Percentiles rank a stretch among this genome's conserved stretches.
These are phyloP conservation scores for Pleomassaria siparia DNA, from an alignment of 2,329 filamentous ascomycete genomes.

Conservation along the genomic window DNA sequence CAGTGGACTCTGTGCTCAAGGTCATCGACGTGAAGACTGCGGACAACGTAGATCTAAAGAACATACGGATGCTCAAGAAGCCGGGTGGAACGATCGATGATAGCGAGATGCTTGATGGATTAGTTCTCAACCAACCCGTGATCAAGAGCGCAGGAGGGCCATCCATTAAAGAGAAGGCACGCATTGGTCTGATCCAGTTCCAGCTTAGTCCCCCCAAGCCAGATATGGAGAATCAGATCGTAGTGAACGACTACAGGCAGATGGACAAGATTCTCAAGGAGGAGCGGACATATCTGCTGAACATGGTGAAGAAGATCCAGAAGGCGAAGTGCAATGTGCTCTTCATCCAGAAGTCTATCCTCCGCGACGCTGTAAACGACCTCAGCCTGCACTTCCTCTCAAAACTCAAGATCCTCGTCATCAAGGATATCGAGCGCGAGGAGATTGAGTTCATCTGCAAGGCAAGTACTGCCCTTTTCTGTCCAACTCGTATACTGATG, in stretches of 20 bases:
- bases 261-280: constrained; percentile 99
- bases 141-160: constrained; percentile 93
- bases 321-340: constrained; percentile 99
- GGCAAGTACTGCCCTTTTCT: constrained; percentile 23
- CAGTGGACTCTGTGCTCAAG: constrained; percentile 93
- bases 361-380: constrained; percentile 96
- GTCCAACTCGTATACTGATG: constrained; percentile 8
- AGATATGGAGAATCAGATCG: constrained; percentile 99
- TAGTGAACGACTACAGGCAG: constrained; percentile 98
- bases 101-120: constrained; percentile 92
- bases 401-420: constrained; percentile 89
- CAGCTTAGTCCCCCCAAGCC: constrained; percentile 97
- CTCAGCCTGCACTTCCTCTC: constrained; percentile 95
- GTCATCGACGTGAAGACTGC: constrained; percentile 94
- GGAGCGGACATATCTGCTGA: constrained; percentile 94
- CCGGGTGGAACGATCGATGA: constrained; percentile 97
- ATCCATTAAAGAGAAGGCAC: constrained; percentile 92
- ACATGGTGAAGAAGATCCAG: constrained; percentile 99
- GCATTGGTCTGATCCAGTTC: constrained; percentile 96
- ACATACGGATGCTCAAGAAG: constrained; percentile 97
- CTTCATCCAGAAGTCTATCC: constrained; percentile 96
- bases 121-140: constrained; percentile 89
- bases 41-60: constrained; percentile 93
- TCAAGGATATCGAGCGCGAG: constrained; percentile 98
- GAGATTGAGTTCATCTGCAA: constrained; percentile 99